Evolutionary conservation across 192 early-diverging fungal genomes (phyloP).

Genomic region (Coemansia sp.): DNA sequence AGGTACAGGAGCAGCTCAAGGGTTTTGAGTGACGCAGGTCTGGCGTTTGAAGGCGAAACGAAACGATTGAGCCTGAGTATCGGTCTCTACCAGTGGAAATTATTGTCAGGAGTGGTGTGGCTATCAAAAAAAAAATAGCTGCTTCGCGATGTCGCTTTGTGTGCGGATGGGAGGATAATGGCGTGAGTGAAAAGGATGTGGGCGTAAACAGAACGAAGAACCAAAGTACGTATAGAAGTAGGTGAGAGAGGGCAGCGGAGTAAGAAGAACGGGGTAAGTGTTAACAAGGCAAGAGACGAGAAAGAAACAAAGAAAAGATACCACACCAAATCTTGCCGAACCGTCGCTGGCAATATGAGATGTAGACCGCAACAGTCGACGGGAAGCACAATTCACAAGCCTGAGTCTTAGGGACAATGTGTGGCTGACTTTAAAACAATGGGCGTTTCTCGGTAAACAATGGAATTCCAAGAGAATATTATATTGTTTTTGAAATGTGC

Average conservation of each 20-base stretch:
- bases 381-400: too few species aligned
- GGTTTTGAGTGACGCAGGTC: neutral
- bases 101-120: neutral
- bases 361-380: too few species aligned
- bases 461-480: too few species aligned
- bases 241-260: neutral
- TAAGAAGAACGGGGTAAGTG: too few species aligned
- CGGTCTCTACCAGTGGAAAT: neutral
- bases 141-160: neutral
- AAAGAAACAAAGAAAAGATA: neutral
- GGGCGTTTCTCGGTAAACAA: too few species aligned
- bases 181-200: neutral
- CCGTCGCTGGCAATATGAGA: neutral
- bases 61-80: too few species aligned
- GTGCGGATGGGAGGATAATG: neutral
- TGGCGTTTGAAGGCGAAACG: neutral
- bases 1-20: neutral
- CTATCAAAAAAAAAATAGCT: neutral
- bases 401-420: neutral
- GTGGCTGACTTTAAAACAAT: constrained; percentile 1
- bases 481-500: too few species aligned
- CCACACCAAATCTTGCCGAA: neutral
- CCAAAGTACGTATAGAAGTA: neutral
- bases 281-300: neutral
- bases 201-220: neutral